Percentiles rank a stretch among this genome's conserved stretches.
phyloP scores from a whole-genome alignment of 108 stramenopile species.

The Bacterosira constricta region DNA sequence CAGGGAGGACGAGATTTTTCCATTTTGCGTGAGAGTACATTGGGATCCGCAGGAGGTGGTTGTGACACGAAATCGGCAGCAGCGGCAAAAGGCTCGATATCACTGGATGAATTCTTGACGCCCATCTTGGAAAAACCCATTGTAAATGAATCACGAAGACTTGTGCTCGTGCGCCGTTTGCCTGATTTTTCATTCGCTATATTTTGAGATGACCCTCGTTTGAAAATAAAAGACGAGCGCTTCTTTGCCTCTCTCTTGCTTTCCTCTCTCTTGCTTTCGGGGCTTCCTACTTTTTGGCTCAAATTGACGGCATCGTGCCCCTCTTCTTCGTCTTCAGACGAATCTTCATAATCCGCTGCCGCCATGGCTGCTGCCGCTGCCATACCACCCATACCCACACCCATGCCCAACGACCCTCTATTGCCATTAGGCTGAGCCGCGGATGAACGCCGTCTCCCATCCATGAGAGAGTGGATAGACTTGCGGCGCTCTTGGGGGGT shows the following conservation, averaged over 20 bases:
- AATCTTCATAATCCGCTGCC: background rate
- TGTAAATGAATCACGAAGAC: conserved; percentile 36
- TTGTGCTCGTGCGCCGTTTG: conserved; percentile 20
- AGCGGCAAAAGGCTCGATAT: background rate
- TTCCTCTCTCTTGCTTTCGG: no score
- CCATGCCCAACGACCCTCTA: background rate
- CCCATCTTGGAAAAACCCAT: conserved; percentile 32
- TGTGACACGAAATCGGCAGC: background rate
- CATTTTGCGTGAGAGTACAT: conserved; percentile 52
- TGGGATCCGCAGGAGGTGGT: conserved; percentile 16
- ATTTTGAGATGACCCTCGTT: background rate
- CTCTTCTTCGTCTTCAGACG: conserved; percentile 5
- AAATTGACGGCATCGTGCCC: conserved; percentile 5
- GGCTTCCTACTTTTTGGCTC: background rate
- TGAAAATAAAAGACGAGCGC: background rate
- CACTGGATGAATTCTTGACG: background rate
- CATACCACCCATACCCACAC: no score
- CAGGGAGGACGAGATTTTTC: conserved; percentile 77
- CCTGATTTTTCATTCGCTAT: conserved; percentile 1
- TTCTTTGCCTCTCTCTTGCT: no score
- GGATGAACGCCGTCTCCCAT: conserved; percentile 78
- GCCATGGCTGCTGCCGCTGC: conserved; percentile 33
- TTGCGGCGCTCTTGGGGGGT: conserved; percentile 66
- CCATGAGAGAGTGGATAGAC: conserved; percentile 86
- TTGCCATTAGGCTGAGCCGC: conserved; percentile 38